These are phyloP conservation scores for Candolleomyces aberdarensis DNA, from an alignment of 768 basidiomycete species.

Conservation along the genomic window DNA sequence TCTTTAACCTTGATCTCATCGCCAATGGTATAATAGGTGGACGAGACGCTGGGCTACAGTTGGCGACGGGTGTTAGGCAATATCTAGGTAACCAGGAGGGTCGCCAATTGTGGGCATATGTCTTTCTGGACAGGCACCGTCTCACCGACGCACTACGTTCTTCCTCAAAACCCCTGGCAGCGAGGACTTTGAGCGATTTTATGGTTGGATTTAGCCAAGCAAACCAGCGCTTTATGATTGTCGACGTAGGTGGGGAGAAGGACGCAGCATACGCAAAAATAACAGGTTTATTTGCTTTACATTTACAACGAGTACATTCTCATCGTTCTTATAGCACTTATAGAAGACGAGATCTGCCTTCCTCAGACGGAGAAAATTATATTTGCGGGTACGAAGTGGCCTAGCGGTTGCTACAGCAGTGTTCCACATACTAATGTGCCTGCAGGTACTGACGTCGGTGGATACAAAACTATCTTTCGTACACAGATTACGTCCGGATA, in stretches of 20 bases:
- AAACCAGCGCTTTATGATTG: slow-evolving; percentile 59
- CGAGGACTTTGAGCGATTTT: slow-evolving; percentile 58
- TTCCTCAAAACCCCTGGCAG: slow-evolving; percentile 37
- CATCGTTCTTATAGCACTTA: no score
- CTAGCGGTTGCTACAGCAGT: no score
- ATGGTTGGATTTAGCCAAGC: slow-evolving; percentile 68
- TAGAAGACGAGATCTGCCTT: no score
- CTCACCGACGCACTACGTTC: slow-evolving; percentile 39
- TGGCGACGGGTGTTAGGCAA: slow-evolving; percentile 37
- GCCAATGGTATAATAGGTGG: slow-evolving; percentile 57
- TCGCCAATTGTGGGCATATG: slow-evolving; percentile 55
- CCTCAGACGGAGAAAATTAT: no score
- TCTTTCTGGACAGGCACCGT: slow-evolving; percentile 67
- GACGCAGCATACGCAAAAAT: slow-evolving; percentile 76
- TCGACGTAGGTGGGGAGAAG: slow-evolving; percentile 68
- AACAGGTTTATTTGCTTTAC: slow-evolving; percentile 44
- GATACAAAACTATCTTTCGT: no score
- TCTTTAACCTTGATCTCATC: slow-evolving; percentile 55
- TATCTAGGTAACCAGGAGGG: slow-evolving; percentile 10
- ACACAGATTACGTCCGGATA: no score
- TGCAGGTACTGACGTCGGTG: no score
- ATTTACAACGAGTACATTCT: no score
- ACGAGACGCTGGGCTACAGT: slow-evolving; percentile 46
- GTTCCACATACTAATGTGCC: no score
- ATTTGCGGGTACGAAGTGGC: no score